Percentiles rank a stretch among this genome's conserved stretches.
Conservation (phyloP, 768 basidiomycete species). For the Rossbeevera mucosa region DNA sequence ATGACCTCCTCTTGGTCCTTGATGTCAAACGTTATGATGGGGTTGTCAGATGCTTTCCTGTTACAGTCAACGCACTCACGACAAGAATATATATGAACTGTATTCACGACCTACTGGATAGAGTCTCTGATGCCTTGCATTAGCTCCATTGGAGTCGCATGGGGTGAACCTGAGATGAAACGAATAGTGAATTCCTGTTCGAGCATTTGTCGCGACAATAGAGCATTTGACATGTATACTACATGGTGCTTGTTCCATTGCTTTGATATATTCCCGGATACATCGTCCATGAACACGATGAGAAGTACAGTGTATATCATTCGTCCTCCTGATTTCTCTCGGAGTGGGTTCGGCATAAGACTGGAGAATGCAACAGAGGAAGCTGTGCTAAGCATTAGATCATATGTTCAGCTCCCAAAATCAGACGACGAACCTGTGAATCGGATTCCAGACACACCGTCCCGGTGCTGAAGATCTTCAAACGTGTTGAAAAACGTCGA, state of each 20-base stretch:
- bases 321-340: conserved; percentile 11
- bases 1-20: conserved; percentile 20
- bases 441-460: neutral
- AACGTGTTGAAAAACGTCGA: conserved; percentile 8
- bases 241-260: conserved; percentile 38
- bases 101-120: conserved; percentile 14
- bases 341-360: conserved; percentile 22
- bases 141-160: conserved; percentile 31
- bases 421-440: conserved; percentile 1
- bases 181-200: conserved; percentile 30
- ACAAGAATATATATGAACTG: neutral
- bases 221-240: conserved; percentile 31
- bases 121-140: neutral
- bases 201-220: conserved; percentile 25
- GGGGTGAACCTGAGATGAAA: conserved; percentile 32
- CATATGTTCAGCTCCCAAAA: neutral
- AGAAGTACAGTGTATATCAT: conserved; percentile 23
- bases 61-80: neutral
- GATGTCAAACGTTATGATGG: conserved; percentile 21
- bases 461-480: conserved; percentile 7
- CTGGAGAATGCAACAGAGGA: neutral
- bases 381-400: neutral
- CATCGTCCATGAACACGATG: conserved; percentile 34
- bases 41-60: conserved; percentile 5
- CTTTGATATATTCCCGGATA: conserved; percentile 34